Conservation (phyloP, 2,329 filamentous ascomycete species). For the Fusarium begoniae region DNA sequence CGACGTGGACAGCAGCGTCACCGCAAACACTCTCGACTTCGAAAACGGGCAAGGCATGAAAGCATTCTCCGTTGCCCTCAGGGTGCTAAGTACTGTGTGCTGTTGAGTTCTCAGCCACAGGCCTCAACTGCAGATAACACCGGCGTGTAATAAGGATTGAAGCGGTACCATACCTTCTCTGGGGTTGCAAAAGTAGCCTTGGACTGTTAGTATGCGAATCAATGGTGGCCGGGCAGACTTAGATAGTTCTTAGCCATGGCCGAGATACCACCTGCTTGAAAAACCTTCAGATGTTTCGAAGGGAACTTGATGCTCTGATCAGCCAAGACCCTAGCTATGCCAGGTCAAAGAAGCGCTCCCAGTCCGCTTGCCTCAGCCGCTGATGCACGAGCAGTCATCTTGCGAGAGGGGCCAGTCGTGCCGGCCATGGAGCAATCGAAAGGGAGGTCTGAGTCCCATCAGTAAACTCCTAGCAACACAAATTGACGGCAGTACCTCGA, state of each 20-base stretch:
- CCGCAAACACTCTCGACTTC: accelerated
- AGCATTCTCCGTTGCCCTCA: background rate
- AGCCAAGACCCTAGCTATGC: background rate
- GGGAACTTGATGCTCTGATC: background rate
- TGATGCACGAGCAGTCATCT: background rate
- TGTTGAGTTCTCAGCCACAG: background rate
- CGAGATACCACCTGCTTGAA: slow-evolving; percentile 72
- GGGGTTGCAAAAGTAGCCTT: slow-evolving; percentile 59
- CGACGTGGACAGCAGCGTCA: accelerated
- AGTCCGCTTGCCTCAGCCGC: background rate
- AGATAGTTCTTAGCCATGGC: slow-evolving; percentile 80
- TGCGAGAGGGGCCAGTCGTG: background rate
- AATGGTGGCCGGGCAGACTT: slow-evolving; percentile 6
- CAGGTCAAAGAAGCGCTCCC: background rate
- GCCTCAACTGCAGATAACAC: no score
- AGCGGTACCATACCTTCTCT: slow-evolving; percentile 77
- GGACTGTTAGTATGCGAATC: background rate
- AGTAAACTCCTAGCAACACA: background rate
- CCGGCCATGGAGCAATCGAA: background rate
- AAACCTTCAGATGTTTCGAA: slow-evolving; percentile 50
- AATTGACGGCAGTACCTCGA: no score
- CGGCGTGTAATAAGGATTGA: slow-evolving; percentile 51
- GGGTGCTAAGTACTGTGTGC: background rate
- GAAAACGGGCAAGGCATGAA: background rate
- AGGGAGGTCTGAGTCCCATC: no score